A percentile compares a stretch with the other conserved stretches of the same genome.
Evolutionary conservation across 306 rosid genomes (phyloP).

Genomic region (Pyrus betulifolia): DNA sequence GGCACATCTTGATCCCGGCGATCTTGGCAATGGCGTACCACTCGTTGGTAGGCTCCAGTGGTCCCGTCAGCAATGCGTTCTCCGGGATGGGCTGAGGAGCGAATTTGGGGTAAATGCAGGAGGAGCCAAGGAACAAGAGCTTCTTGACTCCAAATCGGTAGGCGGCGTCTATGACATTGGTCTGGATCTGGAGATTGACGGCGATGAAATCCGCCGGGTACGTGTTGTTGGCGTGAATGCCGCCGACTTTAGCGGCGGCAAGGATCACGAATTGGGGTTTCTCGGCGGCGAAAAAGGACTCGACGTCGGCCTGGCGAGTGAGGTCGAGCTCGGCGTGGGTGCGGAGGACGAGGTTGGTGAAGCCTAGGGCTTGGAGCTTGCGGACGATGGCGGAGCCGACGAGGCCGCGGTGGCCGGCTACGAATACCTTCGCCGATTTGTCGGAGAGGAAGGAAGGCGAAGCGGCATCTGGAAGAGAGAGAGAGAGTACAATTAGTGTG

Average conservation of each 20-base stretch:
- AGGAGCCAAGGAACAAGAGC: constrained; percentile 80
- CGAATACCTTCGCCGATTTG: constrained; percentile 78
- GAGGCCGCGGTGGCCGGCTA: constrained; percentile 94
- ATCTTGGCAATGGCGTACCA: constrained; percentile 98
- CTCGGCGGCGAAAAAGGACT: constrained; percentile 68
- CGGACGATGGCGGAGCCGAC: constrained; percentile 90
- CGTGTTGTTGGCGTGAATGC: constrained; percentile 91
- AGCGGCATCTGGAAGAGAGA: constrained; percentile 21
- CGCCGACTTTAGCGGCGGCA: constrained; percentile 98
- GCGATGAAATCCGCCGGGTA: constrained; percentile 88
- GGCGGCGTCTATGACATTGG: constrained; percentile 75
- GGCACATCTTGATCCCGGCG: constrained; percentile 94
- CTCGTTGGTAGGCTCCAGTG: constrained; percentile 91
- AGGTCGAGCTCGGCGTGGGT: constrained; percentile 80
- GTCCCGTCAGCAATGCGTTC: constrained; percentile 69
- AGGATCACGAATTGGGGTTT: constrained; percentile 72
- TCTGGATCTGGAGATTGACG: constrained; percentile 89
- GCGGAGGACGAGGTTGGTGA: constrained; percentile 55
- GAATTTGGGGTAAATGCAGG: constrained; percentile 91
- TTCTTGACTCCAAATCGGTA: constrained; percentile 60
- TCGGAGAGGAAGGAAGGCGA: constrained; percentile 40
- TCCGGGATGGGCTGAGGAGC: constrained; percentile 95
- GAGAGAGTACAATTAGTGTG: background rate
- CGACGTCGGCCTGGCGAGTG: constrained; percentile 75
- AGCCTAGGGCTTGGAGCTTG: constrained; percentile 65